Base-by-base conservation (phyloP, 2,329 filamentous ascomycete genomes). In the Stagonosporopsis tanaceti region DNA sequence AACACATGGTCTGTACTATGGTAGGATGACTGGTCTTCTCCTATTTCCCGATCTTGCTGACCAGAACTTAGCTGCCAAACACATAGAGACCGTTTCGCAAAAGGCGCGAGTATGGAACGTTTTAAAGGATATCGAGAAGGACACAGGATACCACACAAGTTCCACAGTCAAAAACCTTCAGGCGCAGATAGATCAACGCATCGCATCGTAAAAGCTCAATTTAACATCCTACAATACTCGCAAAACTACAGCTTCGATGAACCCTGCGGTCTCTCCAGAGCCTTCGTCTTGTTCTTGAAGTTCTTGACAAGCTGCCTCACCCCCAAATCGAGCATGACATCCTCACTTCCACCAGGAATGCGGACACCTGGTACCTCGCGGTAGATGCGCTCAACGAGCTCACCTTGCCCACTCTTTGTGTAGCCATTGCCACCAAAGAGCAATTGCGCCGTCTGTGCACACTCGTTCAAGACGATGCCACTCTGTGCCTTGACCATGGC, bases 391-490 rank as follows among this genome's bases (percentile, higher is more conserved):
- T 92, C 89, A 30, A 86, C 83, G 61, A 91, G 77, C 74, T 91
- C 89, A 20, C 90, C 90, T 73, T 89, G 86, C 0, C 90, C 90
- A 12, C 82, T 84, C 60, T 82, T 83, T 0, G 89, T 91, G 65
- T 86, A 91, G 0, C 89, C 90, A 69, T 89, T 90, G 2, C 90
- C 90, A 3, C 90, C 90, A 72, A 92, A 92, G 24, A 93, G 74
- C 53, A 92, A 73, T 44, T 91, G 84, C 0, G 89, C 88, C 51
- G 83, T 86, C 65, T 88, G 84, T 3, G 89, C 88, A 69, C 88
- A 90, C 71, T 90, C 87, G 61, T 89, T 88, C 41, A 92, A 66
- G 12, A 92, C 88, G 62, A 90, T 88, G 1, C 87, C 90, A 0
- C 85, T 83, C 67, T 91, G 87, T 1, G 89, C 90, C 77, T 93